Conservation (phyloP, 2,329 filamentous ascomycete species). For the Pochonia chlamydosporia region DNA sequence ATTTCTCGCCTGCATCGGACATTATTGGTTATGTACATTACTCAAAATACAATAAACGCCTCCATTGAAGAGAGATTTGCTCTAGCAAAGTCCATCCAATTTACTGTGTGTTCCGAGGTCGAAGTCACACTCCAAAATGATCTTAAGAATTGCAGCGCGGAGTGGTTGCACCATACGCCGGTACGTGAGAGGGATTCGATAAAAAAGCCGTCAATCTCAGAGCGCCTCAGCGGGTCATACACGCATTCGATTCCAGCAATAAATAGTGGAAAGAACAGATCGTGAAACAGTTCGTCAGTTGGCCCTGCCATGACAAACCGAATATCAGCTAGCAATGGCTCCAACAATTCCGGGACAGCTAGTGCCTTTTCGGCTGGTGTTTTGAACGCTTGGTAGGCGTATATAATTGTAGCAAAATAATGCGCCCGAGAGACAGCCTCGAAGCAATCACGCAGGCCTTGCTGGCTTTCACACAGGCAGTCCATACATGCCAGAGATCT, state of each 20-base stretch:
- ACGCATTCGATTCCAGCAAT: conserved; percentile 8
- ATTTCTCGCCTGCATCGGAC: too few species aligned
- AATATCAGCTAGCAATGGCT: conserved; percentile 3
- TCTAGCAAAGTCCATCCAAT: conserved; percentile 8
- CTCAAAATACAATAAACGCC: conserved; percentile 7
- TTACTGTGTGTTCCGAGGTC: background rate
- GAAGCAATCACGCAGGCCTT: conserved; percentile 8
- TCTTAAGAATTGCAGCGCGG: conserved; percentile 8
- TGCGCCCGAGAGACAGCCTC: conserved; percentile 12
- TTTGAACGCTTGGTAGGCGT: conserved; percentile 15
- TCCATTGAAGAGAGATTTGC: conserved; percentile 2
- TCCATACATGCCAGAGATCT: conserved; percentile 7
- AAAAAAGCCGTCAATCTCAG: conserved; percentile 4
- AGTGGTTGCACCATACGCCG: conserved; percentile 10
- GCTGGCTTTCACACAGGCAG: conserved; percentile 7
- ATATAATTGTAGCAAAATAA: conserved; percentile 14
- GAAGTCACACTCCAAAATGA: conserved; percentile 2
- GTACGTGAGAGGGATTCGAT: conserved; percentile 3
- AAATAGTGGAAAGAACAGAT: conserved; percentile 11
- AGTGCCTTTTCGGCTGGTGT: background rate
- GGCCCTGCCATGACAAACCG: conserved; percentile 4
- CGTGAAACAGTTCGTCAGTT: conserved; percentile 6
- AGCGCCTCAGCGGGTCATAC: background rate
- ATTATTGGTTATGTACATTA: background rate
- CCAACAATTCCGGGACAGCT: background rate